Evolutionary conservation across 2,329 filamentous ascomycete species (phyloP).

Genomic region (Trichoderma asperellum): DNA sequence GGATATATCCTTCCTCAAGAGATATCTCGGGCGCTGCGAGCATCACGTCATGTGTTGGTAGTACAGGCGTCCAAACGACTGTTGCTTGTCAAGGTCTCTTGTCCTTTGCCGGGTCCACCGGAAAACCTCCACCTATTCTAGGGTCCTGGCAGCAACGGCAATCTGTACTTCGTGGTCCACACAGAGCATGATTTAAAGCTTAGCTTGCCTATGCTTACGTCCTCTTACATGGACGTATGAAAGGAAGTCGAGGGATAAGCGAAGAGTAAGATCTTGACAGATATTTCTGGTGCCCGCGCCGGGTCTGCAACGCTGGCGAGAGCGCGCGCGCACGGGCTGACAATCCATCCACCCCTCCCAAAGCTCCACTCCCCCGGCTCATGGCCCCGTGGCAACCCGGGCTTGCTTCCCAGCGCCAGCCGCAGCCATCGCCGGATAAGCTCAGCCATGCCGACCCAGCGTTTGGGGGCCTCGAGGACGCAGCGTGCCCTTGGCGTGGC

Average conservation of each 20-base stretch:
- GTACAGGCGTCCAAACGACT: background rate
- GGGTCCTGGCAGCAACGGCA: background rate
- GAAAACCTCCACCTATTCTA: background rate
- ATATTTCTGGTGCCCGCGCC: slow-evolving; percentile 14
- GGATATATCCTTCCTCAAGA: background rate
- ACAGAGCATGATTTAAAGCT: slow-evolving; percentile 10
- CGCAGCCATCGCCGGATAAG: slow-evolving; percentile 42
- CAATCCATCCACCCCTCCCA: slow-evolving; percentile 19
- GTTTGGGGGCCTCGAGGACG: slow-evolving; percentile 35
- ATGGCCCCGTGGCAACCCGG: slow-evolving; percentile 29
- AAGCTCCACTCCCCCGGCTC: slow-evolving; percentile 24
- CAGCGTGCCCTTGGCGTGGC: slow-evolving; percentile 20
- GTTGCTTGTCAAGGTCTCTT: background rate
- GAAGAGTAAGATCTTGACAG: slow-evolving; percentile 26
- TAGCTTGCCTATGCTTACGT: slow-evolving; percentile 14
- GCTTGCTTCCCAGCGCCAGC: slow-evolving; percentile 32
- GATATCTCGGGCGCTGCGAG: background rate
- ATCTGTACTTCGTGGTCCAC: background rate
- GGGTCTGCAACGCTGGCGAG: slow-evolving; percentile 16
- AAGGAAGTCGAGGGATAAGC: slow-evolving; percentile 12
- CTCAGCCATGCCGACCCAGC: slow-evolving; percentile 42
- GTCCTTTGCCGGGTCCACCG: slow-evolving; percentile 17
- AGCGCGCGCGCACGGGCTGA: slow-evolving; percentile 27
- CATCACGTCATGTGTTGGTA: slow-evolving; percentile 23
- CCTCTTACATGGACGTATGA: slow-evolving; percentile 10